Conservation (phyloP, 257 asterid genomes). For the Oldenlandia corymbosa region DNA sequence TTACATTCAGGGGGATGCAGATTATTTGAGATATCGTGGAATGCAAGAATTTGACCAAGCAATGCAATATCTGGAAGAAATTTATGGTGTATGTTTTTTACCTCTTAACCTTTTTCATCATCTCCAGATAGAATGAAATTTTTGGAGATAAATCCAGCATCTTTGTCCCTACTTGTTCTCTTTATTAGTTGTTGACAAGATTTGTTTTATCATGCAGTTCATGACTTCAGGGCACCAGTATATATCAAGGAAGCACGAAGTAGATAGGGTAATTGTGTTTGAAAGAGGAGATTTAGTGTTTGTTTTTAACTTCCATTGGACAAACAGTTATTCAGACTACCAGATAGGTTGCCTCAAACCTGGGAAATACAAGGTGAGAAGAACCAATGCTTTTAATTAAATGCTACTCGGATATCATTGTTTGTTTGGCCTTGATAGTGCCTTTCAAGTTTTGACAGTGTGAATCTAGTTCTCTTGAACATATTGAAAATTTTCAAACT, state of each 20-base stretch:
- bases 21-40: slow-evolving; percentile 66
- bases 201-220: slow-evolving; percentile 44
- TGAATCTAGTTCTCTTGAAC: too few species aligned
- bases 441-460: too few species aligned
- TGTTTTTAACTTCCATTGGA: slow-evolving; percentile 93
- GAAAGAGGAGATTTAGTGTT: slow-evolving; percentile 82
- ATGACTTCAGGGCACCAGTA: slow-evolving; percentile 90
- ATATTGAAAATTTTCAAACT: neutral
- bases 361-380: slow-evolving; percentile 87
- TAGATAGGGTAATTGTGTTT: slow-evolving; percentile 66
- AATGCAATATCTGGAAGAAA: slow-evolving; percentile 92
- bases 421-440: neutral
- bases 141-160: too few species aligned
- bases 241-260: slow-evolving; percentile 80
- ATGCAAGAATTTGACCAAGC: slow-evolving; percentile 95
- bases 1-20: slow-evolving; percentile 77
- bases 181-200: neutral
- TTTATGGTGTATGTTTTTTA: slow-evolving; percentile 52
- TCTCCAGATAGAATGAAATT: neutral
- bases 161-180: neutral
- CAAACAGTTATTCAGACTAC: slow-evolving; percentile 71
- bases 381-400: neutral
- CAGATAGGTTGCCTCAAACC: slow-evolving; percentile 77
- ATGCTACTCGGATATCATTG: neutral
- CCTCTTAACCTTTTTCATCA: neutral